Percentiles rank a stretch among this genome's conserved stretches.
phyloP scores from a whole-genome alignment of 2,329 filamentous ascomycete species.

The Fusarium sp. region DNA sequence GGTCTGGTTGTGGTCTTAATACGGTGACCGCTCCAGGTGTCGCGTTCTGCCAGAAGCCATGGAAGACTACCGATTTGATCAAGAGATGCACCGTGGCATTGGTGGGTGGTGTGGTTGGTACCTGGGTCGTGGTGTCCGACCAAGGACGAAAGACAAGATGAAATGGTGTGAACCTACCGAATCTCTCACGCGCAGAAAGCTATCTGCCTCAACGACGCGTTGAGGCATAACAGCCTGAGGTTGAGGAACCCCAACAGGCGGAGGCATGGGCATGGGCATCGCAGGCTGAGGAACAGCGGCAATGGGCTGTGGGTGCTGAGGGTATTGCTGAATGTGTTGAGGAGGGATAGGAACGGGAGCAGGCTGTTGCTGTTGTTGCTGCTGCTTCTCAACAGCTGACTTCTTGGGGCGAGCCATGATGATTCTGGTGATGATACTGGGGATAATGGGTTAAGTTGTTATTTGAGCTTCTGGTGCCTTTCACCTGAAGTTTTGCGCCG shows the following conservation, averaged over 20 bases:
- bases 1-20: background rate
- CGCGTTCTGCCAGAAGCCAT: background rate
- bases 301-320: constrained; percentile 40
- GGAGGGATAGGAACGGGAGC: constrained; percentile 47
- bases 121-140: background rate
- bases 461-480: constrained; percentile 4
- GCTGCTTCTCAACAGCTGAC: constrained; percentile 48
- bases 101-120: background rate
- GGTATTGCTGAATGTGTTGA: constrained; percentile 35
- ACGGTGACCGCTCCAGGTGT: background rate
- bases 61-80: background rate
- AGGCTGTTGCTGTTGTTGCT: constrained; percentile 43
- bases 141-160: background rate
- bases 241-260: constrained; percentile 29
- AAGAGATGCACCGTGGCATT: background rate
- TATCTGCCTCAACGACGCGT: constrained; percentile 71
- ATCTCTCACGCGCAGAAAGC: constrained; percentile 83
- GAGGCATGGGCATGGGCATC: constrained; percentile 49
- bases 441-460: background rate
- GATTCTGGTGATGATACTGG: constrained; percentile 1
- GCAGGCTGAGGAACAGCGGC: constrained; percentile 52
- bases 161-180: constrained; percentile 68
- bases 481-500: constrained; percentile 10
- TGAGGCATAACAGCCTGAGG: constrained; percentile 38
- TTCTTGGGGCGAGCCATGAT: constrained; percentile 59